Evolutionary conservation across 345 rosid species (phyloP).

Genomic region (Salix exigua): DNA sequence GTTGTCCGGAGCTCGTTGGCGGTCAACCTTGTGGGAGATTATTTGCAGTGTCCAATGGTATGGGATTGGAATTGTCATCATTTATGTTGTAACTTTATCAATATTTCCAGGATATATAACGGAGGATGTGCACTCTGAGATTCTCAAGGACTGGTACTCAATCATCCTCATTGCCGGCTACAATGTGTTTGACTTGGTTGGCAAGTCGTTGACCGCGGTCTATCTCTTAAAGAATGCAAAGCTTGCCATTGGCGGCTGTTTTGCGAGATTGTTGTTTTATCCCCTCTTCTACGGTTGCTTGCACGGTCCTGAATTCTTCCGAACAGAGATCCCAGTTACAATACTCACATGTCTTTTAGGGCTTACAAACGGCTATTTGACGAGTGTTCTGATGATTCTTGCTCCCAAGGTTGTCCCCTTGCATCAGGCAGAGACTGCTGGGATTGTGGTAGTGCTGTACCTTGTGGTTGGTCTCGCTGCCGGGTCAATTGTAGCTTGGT

Average conservation of each 20-base stretch:
- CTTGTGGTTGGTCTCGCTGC: slow-evolving; percentile 69
- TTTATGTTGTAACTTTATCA: slow-evolving; percentile 67
- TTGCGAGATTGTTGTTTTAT: slow-evolving; percentile 74
- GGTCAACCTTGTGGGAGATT: slow-evolving; percentile 55
- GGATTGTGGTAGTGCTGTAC: slow-evolving; percentile 76
- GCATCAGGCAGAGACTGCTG: slow-evolving; percentile 84
- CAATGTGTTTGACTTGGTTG: slow-evolving; percentile 88
- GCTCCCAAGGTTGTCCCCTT: slow-evolving; percentile 73
- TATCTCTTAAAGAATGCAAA: slow-evolving; percentile 59
- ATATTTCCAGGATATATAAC: slow-evolving; percentile 93
- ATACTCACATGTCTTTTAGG: slow-evolving; percentile 72
- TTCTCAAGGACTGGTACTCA: slow-evolving; percentile 81
- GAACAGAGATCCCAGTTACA: slow-evolving; percentile 83
- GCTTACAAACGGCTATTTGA: slow-evolving; percentile 77
- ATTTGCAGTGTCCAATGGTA: slow-evolving; percentile 67
- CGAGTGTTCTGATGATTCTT: slow-evolving; percentile 78
- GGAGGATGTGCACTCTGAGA: slow-evolving; percentile 78
- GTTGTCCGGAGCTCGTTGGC: slow-evolving; percentile 54
- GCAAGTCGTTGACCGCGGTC: slow-evolving; percentile 73
- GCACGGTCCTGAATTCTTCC: slow-evolving; percentile 74
- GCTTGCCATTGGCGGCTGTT: slow-evolving; percentile 59
- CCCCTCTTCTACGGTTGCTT: slow-evolving; percentile 82
- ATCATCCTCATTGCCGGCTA: slow-evolving; percentile 65
- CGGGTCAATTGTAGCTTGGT: slow-evolving; percentile 59
- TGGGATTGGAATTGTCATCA: slow-evolving; percentile 62